Base-by-base conservation (phyloP, 1,139 yeast genomes). In the Geotrichum histeridarum region DNA sequence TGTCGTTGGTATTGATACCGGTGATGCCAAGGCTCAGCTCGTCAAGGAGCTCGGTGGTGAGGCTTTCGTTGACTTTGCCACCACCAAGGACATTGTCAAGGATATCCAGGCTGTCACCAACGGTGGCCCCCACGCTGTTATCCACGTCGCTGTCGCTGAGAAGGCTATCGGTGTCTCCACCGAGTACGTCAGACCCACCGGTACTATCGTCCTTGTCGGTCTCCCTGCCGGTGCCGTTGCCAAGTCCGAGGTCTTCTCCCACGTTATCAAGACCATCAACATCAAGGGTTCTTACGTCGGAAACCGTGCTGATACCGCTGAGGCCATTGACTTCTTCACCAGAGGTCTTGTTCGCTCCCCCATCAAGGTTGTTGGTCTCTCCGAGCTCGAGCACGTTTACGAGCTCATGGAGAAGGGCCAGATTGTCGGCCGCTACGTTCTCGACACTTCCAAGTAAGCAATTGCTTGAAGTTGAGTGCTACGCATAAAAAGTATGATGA, bases 221-320 rank as follows among this genome's bases (percentile, higher is more conserved):
- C 76, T 86, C 66, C 94, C 94, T 61, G 86, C 86, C 46, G 80
- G 79, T 63, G 87, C 91, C 54, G 77, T 78, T 66, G 80, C 79
- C 62, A 73, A 74, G 59, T 78, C 86, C 33, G 78, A 80, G 53
- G 85, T 85, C 56, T 83, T 85, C 73, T 74, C 72, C 60, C 79
- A 84, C 54, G 91, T 85, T 60, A 77, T 83, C 63, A 82, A 77
- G 70, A 79, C 86, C 50, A 74, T 84, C 66, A 75, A 74, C 68
- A 81, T 85, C 66, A 79, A 76, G 67, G 93, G 91, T 61, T 84
- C 91, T 51, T 84, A 84, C 67, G 93, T 86, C 59, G 93, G 93
- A 62, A 84, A 84, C 78, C 81, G 91, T 71, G 84, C 84, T 58
- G 93, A 86, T 70, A 77, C 89, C 57, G 80, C 82, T 63, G 93